Conservation (phyloP, 2,329 filamentous ascomycete species). For the Botryotinia convoluta region DNA sequence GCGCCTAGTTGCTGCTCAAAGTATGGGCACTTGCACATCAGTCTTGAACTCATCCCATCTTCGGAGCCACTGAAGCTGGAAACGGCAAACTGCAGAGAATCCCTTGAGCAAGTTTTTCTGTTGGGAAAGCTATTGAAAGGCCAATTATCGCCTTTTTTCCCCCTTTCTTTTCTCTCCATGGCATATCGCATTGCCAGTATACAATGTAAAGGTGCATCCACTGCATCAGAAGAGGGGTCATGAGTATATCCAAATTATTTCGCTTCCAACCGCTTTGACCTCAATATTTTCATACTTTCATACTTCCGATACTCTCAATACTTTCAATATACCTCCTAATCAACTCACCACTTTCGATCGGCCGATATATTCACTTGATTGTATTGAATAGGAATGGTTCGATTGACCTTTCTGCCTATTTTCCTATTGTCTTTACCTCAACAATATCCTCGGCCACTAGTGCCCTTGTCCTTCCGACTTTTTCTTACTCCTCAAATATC, state of each 20-base stretch:
- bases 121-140: not conserved
- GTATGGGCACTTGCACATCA: constrained; percentile 10
- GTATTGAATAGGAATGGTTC: not conserved
- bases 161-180: not conserved
- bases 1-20: constrained; percentile 2
- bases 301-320: not conserved
- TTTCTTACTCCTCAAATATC: not conserved
- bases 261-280: constrained; percentile 11
- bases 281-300: not conserved
- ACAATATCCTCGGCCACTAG: constrained; percentile 5
- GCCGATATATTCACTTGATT: constrained; percentile 13
- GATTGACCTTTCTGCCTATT: constrained; percentile 4
- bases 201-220: not conserved
- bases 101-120: not conserved
- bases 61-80: not conserved
- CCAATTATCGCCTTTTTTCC: not conserved
- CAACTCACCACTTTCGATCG: not conserved
- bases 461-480: not conserved
- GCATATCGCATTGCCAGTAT: not conserved
- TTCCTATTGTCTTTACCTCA: not conserved
- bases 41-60: not conserved
- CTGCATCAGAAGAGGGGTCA: not conserved
- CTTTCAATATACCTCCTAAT: not conserved
- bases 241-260: constrained; percentile 1
- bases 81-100: not conserved